These are phyloP conservation scores for Geotrichum ghanense DNA, from an alignment of 805 yeast species.

Conservation along the genomic window DNA sequence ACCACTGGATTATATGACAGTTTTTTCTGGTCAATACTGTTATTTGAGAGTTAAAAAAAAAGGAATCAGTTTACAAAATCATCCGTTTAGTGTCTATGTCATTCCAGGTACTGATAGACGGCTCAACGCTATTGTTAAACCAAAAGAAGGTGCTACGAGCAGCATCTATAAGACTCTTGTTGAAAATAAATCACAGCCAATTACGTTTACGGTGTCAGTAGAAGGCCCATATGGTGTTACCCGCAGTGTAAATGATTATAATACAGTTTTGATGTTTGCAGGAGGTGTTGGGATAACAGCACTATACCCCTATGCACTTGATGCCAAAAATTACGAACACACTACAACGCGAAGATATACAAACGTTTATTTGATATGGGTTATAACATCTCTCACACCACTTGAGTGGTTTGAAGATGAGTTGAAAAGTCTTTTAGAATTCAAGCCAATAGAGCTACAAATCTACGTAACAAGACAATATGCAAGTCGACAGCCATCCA, in stretches of 20 bases:
- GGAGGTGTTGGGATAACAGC: constrained; percentile 75
- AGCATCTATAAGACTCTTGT: constrained; percentile 7
- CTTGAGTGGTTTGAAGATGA: constrained; percentile 23
- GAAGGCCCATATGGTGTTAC: constrained; percentile 70
- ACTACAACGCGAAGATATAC: background rate
- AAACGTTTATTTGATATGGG: constrained; percentile 17
- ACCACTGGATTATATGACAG: constrained; percentile 36
- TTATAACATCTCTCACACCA: constrained; percentile 18
- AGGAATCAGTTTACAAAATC: constrained; percentile 53
- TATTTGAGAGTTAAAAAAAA: constrained; percentile 46
- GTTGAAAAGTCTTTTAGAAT: constrained; percentile 15
- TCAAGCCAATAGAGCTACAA: constrained; percentile 14
- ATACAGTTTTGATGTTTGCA: constrained; percentile 48
- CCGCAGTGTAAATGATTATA: constrained; percentile 39
- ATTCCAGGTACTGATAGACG: constrained; percentile 9
- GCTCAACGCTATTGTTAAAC: constrained; percentile 9
- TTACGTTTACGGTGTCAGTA: constrained; percentile 19
- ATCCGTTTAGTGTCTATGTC: constrained; percentile 47
- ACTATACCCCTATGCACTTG: constrained; percentile 32
- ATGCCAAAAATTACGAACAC: constrained; percentile 2
- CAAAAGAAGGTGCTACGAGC: constrained; percentile 13
- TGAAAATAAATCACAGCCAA: constrained; percentile 1
- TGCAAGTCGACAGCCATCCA: background rate
- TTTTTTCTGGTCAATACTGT: constrained; percentile 44
- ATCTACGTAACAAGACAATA: constrained; percentile 27